Evolutionary conservation across 2,329 filamentous ascomycete genomes (phyloP), one percentile per base, ranked within the genome.

Genomic region (Fonsecaea monophora): DNA sequence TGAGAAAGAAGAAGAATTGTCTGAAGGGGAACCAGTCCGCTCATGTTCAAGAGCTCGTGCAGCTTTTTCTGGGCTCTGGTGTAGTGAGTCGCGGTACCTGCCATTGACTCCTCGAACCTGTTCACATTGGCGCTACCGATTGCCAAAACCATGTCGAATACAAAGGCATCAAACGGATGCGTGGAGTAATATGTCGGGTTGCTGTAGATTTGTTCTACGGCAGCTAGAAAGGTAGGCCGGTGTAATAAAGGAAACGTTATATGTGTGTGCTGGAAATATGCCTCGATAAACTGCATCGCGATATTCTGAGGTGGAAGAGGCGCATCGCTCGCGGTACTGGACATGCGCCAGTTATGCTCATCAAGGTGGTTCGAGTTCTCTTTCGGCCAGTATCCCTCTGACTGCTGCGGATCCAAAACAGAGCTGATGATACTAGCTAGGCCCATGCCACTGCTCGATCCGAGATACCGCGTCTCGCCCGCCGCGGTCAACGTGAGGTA

Each of bases 61-160:
- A 82, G 68, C 21, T 76, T 75, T 0, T 70, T 72, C 73, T 78
- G 77, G 3, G 81, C 80, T 13, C 78, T 73, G 12, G 75, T 74
- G 53, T 81, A 78, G 34, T 81, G 80, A 2, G 74, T 78, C 58
- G 81, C 80, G 1, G 80, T 80, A 64, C 80, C 78, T 1, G 78
- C 78, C 1, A 80, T 71, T 6, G 75, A 77, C 79, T 79, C 82
- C 40, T 82, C 78, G 57, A 80, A 79, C 67, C 82, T 82, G 67
- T 79, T 77, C 4, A 80, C 76, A 45, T 80, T 79, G 0, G 79
- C 77, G 0, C 77, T 81, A 1, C 78, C 78, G 40, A 82, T 82
- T 7, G 81, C 81, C 1, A 82, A 71, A 0, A 79, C 74, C 77
- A 83, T 82, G 65, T 82, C 77, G 45, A 82, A 75, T 1, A 81